Percentiles rank a stretch among this genome's conserved stretches.
Evolutionary conservation across 345 rosid genomes (phyloP).

Genomic region (Litchi chinensis): DNA sequence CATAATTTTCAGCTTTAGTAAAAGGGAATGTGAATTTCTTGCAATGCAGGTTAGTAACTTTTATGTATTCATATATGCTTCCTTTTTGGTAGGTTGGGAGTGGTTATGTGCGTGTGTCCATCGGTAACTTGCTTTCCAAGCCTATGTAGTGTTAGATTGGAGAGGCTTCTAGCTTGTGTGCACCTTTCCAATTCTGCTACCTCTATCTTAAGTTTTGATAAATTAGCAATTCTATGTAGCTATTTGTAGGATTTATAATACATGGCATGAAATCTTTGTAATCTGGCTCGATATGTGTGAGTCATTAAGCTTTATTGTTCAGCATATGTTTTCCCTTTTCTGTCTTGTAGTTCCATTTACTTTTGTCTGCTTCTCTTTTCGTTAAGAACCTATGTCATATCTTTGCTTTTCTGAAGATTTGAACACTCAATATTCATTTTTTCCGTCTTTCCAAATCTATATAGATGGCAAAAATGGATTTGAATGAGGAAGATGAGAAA

Average conservation of each 20-base stretch:
- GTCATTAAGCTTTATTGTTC: slow-evolving; percentile 4
- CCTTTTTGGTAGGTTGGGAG: not conserved
- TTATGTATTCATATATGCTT: slow-evolving; percentile 3
- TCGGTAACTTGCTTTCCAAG: not conserved
- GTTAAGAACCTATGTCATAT: not conserved
- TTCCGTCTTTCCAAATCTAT: slow-evolving; percentile 1
- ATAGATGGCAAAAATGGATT: slow-evolving; percentile 97
- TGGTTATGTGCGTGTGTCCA: not conserved
- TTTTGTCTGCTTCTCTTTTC: not conserved
- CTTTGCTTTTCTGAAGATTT: not conserved
- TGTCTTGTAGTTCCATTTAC: not conserved
- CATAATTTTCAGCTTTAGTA: slow-evolving; percentile 95
- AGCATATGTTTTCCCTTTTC: not conserved
- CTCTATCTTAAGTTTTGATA: not conserved
- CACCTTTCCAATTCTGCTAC: not conserved
- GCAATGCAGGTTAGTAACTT: slow-evolving; percentile 85
- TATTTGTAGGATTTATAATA: slow-evolving; percentile 1
- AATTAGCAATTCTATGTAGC: not conserved
- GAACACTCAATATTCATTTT: not conserved
- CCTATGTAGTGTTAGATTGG: not conserved
- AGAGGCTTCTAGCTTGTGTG: slow-evolving; percentile 1
- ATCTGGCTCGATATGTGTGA: not conserved
- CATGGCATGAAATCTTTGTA: not conserved
- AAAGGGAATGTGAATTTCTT: slow-evolving; percentile 95
- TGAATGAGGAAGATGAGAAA: slow-evolving; percentile 90